Evolutionary conservation across 768 basidiomycete species (phyloP).

Genomic region (Omphalotus guepiniiformis): DNA sequence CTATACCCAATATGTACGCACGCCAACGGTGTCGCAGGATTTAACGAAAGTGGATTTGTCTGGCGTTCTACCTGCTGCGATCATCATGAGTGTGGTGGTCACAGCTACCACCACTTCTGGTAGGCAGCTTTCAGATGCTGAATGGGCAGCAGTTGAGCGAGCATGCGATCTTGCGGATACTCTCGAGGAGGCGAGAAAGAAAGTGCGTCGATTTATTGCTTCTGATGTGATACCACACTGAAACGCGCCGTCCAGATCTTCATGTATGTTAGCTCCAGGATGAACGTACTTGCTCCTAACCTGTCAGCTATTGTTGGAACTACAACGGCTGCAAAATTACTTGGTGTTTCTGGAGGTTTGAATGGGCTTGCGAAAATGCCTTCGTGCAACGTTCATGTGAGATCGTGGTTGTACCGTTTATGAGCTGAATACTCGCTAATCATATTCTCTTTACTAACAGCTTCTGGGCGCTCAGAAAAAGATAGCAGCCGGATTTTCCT

Average conservation of each 20-base stretch:
- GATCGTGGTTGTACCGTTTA: slow-evolving; percentile 23
- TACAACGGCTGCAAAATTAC: slow-evolving; percentile 95
- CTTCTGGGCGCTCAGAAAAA: slow-evolving; percentile 93
- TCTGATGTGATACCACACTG: background rate
- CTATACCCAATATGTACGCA: background rate
- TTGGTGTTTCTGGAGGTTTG: slow-evolving; percentile 95
- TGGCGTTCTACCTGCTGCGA: slow-evolving; percentile 78
- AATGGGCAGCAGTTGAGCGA: slow-evolving; percentile 78
- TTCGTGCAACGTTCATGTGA: slow-evolving; percentile 88
- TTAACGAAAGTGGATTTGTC: slow-evolving; percentile 81
- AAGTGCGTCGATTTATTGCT: slow-evolving; percentile 38
- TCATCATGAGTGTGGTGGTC: slow-evolving; percentile 94
- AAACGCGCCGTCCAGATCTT: slow-evolving; percentile 66
- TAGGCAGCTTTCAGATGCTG: slow-evolving; percentile 56
- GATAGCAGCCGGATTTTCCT: slow-evolving; percentile 89
- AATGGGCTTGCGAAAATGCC: slow-evolving; percentile 91
- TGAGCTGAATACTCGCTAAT: background rate
- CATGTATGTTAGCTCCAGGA: slow-evolving; percentile 98
- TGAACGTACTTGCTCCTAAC: slow-evolving; percentile 98
- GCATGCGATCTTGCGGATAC: slow-evolving; percentile 89
- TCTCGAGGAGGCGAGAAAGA: slow-evolving; percentile 86
- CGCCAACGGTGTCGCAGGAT: slow-evolving; percentile 44
- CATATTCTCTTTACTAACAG: slow-evolving; percentile 31
- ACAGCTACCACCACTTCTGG: slow-evolving; percentile 92
- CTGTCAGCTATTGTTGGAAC: slow-evolving; percentile 98